phyloP scores from a whole-genome alignment of 768 basidiomycete genomes.

The Chalciporus piperatus region DNA sequence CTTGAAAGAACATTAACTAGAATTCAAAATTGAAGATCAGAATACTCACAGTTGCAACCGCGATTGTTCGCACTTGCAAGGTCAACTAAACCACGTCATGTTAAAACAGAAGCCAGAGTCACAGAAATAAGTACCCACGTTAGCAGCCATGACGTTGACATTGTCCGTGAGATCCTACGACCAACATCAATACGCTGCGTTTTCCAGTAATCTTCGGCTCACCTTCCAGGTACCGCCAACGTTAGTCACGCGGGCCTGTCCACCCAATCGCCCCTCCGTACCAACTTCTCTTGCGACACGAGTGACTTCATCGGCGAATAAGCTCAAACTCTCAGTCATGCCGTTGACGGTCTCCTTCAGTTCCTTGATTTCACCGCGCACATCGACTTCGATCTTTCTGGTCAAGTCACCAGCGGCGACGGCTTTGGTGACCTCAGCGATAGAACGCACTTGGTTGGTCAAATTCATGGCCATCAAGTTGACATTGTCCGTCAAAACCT shows the following conservation, averaged over 20 bases:
- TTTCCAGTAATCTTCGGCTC: background rate
- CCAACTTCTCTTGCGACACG: constrained; percentile 96
- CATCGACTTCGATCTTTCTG: constrained; percentile 90
- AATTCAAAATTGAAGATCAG: background rate
- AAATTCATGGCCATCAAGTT: constrained; percentile 89
- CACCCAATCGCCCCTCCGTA: constrained; percentile 92
- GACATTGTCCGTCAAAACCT: constrained; percentile 74
- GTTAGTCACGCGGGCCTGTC: constrained; percentile 89
- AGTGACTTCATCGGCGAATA: constrained; percentile 81
- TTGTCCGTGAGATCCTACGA: constrained; percentile 82
- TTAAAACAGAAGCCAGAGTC: background rate
- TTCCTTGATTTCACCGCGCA: constrained; percentile 88
- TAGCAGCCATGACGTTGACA: constrained; percentile 94
- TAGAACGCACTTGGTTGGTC: constrained; percentile 87
- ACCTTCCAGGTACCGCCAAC: constrained; percentile 96
- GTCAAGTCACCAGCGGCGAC: constrained; percentile 92
- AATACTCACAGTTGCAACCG: constrained; percentile 76
- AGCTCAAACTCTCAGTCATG: constrained; percentile 86
- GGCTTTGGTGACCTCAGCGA: constrained; percentile 91
- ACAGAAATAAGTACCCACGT: constrained; percentile 48
- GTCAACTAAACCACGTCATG: constrained; percentile 58
- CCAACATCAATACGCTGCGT: constrained; percentile 9
- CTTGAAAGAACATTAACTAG: constrained; percentile 29
- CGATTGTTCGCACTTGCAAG: constrained; percentile 89
- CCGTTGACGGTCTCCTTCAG: constrained; percentile 91